Evolutionary conservation across 202 grass and related monocot species (phyloP).

Genomic region (Zizania palustris): DNA sequence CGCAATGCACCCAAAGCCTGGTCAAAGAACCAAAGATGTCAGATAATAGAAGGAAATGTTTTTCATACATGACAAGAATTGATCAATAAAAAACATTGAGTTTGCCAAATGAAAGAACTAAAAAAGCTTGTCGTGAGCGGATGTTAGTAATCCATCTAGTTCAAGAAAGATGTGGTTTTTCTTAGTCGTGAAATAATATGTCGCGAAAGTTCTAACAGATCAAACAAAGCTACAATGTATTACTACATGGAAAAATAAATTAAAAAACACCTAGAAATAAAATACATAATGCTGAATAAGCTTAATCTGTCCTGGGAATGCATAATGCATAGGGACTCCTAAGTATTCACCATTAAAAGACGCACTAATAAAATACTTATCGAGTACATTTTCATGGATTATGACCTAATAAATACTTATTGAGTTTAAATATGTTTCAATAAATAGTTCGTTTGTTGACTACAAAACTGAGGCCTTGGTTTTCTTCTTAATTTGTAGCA

Average conservation of each 20-base stretch:
- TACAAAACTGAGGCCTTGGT: background rate
- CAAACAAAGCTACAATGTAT: background rate
- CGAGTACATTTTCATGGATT: background rate
- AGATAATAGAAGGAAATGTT: constrained; percentile 21
- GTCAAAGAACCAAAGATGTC: constrained; percentile 22
- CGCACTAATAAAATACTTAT: background rate
- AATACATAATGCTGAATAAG: background rate
- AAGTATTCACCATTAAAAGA: background rate
- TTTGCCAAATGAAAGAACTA: background rate
- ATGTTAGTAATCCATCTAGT: background rate
- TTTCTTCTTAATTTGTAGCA: background rate
- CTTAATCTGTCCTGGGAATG: background rate
- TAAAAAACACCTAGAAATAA: background rate
- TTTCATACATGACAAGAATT: constrained; percentile 14
- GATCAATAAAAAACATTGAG: background rate
- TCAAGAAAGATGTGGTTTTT: background rate
- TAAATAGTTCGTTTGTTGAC: background rate
- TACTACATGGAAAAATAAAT: background rate
- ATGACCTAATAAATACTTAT: background rate
- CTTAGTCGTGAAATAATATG: background rate
- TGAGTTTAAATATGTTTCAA: background rate
- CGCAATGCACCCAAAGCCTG: constrained; percentile 96
- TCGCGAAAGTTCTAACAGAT: background rate
- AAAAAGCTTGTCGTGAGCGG: background rate
- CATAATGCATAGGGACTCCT: background rate